Base-by-base conservation (phyloP, 257 asterid genomes). In the Eucommia ulmoides region DNA sequence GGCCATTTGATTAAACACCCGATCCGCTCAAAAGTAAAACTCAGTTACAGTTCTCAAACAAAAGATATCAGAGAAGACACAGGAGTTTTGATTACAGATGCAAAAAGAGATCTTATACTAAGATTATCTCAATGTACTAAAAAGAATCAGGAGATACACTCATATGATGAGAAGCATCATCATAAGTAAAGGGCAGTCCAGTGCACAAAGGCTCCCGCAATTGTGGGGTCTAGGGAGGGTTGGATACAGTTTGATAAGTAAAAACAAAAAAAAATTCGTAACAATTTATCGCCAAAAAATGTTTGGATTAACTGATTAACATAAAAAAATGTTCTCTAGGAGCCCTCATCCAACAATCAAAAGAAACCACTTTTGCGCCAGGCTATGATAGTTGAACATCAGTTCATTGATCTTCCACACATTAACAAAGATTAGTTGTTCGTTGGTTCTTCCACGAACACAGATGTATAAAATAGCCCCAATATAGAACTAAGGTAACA, bases 1-100 rank as follows among this genome's bases (percentile, higher is more conserved):
- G 23, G 47, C 50, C 20, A 52, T 49, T 38, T 51, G n/a, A 33
- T 2, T 61, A 26, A 18, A 23, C 41, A 38, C 6, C 2, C 45
- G 3, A 38, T 14, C 12, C 12, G 6, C 2, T 14, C 10, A 38
- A 6, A 38, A 15, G 11, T 3, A 18, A 6, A 38, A 38, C 45
- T 3, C n/a, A 3, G 45, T 33, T 19, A 18, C 6, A 9, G 3
- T 53, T 38, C 33, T 25, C 53, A 41, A 44, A 20, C 16, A 48
- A 23, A 10, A 3, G 45, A 8, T 2, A 3, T 3, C 3, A 3
- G 17, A 38, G n/a, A 4, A 4, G 6, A 14, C 4, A 38, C 2
- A 38, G n/a, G 45, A 3, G 45, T 3, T 5, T 15, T 38, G 45
- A 14, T 3, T 3, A 14, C 38, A 26, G 6, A 4, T 26, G 6